phyloP scores from a whole-genome alignment of 257 asterid genomes.

The Solanum chaucha region DNA sequence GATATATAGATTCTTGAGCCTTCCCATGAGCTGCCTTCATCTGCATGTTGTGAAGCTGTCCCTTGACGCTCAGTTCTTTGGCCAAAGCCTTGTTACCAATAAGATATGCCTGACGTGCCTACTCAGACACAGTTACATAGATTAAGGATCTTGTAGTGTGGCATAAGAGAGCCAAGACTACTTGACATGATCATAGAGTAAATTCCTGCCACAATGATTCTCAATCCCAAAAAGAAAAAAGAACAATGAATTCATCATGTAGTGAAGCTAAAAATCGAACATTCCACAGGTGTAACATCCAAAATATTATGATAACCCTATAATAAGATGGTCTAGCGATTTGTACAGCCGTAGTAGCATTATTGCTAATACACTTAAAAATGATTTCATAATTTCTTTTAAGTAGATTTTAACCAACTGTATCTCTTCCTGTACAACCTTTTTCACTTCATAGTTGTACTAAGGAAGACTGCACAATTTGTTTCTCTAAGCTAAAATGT shows the following conservation, averaged over 20 bases:
- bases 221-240: not conserved
- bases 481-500: not conserved
- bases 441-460: not conserved
- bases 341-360: not conserved
- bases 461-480: not conserved
- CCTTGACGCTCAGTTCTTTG: slow-evolving; percentile 91
- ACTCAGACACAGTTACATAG: slow-evolving; percentile 5
- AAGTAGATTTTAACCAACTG: not conserved
- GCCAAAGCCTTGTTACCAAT: slow-evolving; percentile 96
- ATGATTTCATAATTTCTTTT: not conserved
- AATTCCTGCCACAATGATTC: not conserved
- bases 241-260: not conserved
- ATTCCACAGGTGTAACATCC: not conserved
- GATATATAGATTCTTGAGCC: slow-evolving; percentile 84
- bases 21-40: slow-evolving; percentile 94
- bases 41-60: slow-evolving; percentile 92
- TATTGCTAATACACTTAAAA: not conserved
- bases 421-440: not conserved
- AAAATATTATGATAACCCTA: not conserved
- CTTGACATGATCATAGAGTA: not conserved
- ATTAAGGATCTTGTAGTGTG: not conserved
- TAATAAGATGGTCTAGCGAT: not conserved
- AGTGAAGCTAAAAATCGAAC: not conserved
- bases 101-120: slow-evolving; percentile 96
- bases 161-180: not conserved